phyloP scores from a whole-genome alignment of 2,329 filamentous ascomycete species.

The Dendrostoma leiphaemia region DNA sequence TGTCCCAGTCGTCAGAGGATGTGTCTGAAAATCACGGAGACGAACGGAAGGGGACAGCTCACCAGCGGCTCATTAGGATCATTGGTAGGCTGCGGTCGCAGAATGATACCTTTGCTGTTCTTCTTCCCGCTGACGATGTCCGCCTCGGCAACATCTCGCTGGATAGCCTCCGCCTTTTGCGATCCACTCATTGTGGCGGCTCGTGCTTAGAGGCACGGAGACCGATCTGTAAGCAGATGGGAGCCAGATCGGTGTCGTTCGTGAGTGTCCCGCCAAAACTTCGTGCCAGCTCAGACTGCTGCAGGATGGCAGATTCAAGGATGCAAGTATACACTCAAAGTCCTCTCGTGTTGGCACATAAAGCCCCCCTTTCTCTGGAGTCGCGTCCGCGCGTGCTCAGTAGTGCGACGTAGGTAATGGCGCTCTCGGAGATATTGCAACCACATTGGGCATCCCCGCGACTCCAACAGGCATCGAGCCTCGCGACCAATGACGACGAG shows the following conservation, averaged over 20 bases:
- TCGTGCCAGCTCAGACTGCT: background rate
- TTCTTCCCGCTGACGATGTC: background rate
- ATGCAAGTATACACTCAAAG: background rate
- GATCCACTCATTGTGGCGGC: background rate
- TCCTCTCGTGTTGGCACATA: background rate
- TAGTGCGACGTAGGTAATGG: too few relatives aligned
- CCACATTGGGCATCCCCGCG: background rate
- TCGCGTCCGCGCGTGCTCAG: too few relatives aligned
- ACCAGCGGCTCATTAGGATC: constrained; percentile 6
- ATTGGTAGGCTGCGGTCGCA: constrained; percentile 8
- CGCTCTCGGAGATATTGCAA: background rate
- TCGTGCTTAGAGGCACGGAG: too few relatives aligned
- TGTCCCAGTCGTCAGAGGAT: background rate
- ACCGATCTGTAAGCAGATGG: too few relatives aligned
- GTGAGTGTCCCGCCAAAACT: too few relatives aligned
- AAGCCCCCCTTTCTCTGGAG: background rate
- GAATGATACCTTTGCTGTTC: background rate
- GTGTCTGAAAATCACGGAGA: background rate
- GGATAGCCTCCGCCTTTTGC: background rate
- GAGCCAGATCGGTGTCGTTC: background rate
- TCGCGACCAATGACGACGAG: background rate
- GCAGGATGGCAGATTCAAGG: background rate
- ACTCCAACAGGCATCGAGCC: background rate
- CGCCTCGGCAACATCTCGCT: background rate
- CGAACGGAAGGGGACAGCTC: background rate